These are phyloP conservation scores for Aphanomyces cochlioides DNA, from an alignment of 352 stramenopile species.

Conservation along the genomic window DNA sequence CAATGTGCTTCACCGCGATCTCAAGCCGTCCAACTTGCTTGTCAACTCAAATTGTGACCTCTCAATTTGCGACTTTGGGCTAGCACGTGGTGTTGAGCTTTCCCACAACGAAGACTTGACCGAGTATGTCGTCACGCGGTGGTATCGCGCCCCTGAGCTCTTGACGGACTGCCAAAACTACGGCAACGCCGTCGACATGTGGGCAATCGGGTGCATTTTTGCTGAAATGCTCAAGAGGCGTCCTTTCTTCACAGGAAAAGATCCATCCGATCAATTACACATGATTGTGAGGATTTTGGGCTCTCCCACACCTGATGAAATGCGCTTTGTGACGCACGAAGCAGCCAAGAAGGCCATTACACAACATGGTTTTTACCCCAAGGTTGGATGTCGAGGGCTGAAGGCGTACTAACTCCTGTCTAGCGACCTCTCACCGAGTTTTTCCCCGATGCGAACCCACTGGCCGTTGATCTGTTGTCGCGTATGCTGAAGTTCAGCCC, in stretches of 20 bases:
- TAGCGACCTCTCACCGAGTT: conserved; percentile 73
- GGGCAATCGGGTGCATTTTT: conserved; percentile 98
- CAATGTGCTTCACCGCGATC: conserved; percentile 88
- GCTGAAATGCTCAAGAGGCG: conserved; percentile 97
- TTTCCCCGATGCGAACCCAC: conserved; percentile 76
- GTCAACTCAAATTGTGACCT: conserved; percentile 89
- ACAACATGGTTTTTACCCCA: conserved; percentile 80
- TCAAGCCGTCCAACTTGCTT: conserved; percentile 87
- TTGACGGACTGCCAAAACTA: conserved; percentile 93
- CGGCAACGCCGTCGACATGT: conserved; percentile 94
- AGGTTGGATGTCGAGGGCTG: conserved; percentile 39
- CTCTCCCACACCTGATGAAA: conserved; percentile 91
- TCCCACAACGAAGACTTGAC: conserved; percentile 70
- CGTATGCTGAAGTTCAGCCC: conserved; percentile 93
- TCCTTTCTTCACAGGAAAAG: conserved; percentile 78
- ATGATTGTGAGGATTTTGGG: conserved; percentile 90
- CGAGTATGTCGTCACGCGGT: conserved; percentile 90
- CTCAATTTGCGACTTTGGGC: conserved; percentile 90
- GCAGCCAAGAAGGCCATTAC: conserved; percentile 77
- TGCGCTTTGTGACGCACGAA: conserved; percentile 96
- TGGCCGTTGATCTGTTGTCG: conserved; percentile 84
- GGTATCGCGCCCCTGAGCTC: conserved; percentile 85
- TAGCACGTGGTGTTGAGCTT: conserved; percentile 87
- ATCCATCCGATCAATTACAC: conserved; percentile 80
- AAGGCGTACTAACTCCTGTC: neutral